Evolutionary conservation across 1,284 basidiomycete species (phyloP).

Genomic region (Vanrija sp.): DNA sequence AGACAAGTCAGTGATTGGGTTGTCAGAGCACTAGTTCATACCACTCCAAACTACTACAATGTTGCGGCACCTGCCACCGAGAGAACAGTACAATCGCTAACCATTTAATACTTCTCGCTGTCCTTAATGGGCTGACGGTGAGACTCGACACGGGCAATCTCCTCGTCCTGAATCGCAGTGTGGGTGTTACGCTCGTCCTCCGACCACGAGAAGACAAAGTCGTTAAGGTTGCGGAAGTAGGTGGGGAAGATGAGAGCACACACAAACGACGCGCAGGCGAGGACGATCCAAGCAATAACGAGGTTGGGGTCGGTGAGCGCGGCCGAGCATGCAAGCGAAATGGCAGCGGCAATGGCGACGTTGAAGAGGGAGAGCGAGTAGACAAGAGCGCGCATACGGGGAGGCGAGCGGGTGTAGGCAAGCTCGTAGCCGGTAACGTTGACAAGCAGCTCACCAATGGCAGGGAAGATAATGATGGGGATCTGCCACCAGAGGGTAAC

Average conservation of each 20-base stretch:
- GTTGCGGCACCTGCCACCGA: too few relatives aligned
- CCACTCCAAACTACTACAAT: too few relatives aligned
- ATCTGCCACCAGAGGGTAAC: constrained; percentile 49
- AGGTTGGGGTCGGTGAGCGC: constrained; percentile 50
- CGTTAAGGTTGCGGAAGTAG: constrained; percentile 41
- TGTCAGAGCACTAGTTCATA: too few relatives aligned
- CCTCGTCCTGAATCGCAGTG: neutral
- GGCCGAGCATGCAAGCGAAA: constrained; percentile 39
- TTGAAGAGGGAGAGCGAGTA: constrained; percentile 50
- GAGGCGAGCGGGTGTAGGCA: constrained; percentile 50
- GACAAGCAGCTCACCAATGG: constrained; percentile 52
- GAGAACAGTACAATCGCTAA: too few relatives aligned
- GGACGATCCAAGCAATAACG: constrained; percentile 49
- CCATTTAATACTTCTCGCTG: constrained; percentile 3
- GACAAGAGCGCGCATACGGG: constrained; percentile 49
- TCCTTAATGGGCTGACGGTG: neutral
- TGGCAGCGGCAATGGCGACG: constrained; percentile 50
- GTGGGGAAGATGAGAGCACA: constrained; percentile 36
- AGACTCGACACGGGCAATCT: neutral
- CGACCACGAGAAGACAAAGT: constrained; percentile 13
- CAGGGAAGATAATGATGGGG: constrained; percentile 51
- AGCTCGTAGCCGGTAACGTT: constrained; percentile 54
- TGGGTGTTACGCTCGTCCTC: neutral
- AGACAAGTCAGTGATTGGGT: too few relatives aligned
- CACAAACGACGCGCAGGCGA: constrained; percentile 40